Conservation (phyloP, 208 protist species). For the Trypanosoma congolense region DNA sequence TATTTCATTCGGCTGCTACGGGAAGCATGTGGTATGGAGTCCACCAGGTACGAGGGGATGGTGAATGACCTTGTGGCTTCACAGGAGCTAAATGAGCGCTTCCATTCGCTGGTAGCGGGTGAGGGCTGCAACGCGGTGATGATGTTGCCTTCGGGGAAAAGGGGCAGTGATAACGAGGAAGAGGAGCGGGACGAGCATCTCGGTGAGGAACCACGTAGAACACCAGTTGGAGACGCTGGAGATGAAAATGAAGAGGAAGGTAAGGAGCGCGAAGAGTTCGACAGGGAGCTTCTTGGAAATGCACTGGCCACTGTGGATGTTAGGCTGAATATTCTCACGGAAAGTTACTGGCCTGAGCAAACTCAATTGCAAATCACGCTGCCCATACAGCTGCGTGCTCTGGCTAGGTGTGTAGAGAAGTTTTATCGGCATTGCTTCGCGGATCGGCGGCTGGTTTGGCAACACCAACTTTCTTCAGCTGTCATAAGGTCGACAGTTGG, state of each 20-base stretch:
- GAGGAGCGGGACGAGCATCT: background rate
- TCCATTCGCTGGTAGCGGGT: slow-evolving; percentile 29
- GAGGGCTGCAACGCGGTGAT: background rate
- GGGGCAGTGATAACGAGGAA: slow-evolving; percentile 3
- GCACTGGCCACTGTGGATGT: slow-evolving; percentile 35
- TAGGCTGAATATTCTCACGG: slow-evolving; percentile 87
- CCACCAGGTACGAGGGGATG: slow-evolving; percentile 96
- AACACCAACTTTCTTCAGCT: slow-evolving; percentile 75
- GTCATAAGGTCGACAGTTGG: slow-evolving; percentile 42
- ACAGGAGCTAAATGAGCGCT: slow-evolving; percentile 35
- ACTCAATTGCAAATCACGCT: slow-evolving; percentile 24
- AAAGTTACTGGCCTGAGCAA: slow-evolving; percentile 87
- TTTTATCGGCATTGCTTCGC: slow-evolving; percentile 85
- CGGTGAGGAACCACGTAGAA: too few species aligned
- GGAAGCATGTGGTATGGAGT: slow-evolving; percentile 92
- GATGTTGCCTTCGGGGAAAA: background rate
- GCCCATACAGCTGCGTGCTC: slow-evolving; percentile 35
- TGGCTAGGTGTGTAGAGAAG: slow-evolving; percentile 50
- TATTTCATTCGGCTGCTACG: slow-evolving; percentile 91
- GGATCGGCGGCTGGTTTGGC: slow-evolving; percentile 84
- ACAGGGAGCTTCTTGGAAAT: background rate
- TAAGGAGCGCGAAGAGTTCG: slow-evolving; percentile 7
- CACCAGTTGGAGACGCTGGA: slow-evolving; percentile 3
- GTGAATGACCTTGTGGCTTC: slow-evolving; percentile 44
- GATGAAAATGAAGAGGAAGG: slow-evolving; percentile 8